Base-by-base conservation (phyloP, 2,329 filamentous ascomycete species). In the Zasmidium angulare region DNA sequence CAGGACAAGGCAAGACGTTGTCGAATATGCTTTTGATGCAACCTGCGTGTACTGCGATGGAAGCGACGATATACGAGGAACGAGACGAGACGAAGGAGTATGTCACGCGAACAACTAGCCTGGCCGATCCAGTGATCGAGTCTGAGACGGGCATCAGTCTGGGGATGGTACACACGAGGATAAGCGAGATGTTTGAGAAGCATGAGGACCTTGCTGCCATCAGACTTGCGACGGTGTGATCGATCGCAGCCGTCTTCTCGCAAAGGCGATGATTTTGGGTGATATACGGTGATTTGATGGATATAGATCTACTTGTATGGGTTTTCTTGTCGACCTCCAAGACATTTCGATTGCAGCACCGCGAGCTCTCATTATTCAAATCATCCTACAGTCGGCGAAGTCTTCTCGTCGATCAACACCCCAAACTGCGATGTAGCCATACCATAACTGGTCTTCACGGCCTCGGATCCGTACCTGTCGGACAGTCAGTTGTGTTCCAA, bases 381-480 rank as follows among this genome's bases (percentile, higher is more conserved):
- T 55, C 46, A 48, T 48, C 52, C 53, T 1, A 60, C 58, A 17
- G 52, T 61, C 1, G 58, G 61, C n/a, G 50, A 47, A 7, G 36
- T 58, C 49, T 19, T 51, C 48, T 65, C 63, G 22, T 63, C 60
- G 26, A 65, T 65, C 23, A 29, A 48, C 17, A 66, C 52, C 3
- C 63, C 62, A 68, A 84, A 84, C 22, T 72, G 68, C 0, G 58
- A 61, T 2, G 57, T 72, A 1, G 82, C 84, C 58, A 75, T 69
- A 0, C 73, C 75, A 64, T 86, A 88, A 58, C 85, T 88, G 47
- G 72, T 64, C 46, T 71, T 68, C 12, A 88, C 86, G 1, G 83
- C 82, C 66, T 81, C 78, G 65, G 81, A 84, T 0, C 67, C 84
- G 70, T 86, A 86, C n/a, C 36, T 43, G 11, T 19, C n/a, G 7